Conservation (phyloP, 192 early-diverging fungal species). For the Linnemannia elongata region DNA sequence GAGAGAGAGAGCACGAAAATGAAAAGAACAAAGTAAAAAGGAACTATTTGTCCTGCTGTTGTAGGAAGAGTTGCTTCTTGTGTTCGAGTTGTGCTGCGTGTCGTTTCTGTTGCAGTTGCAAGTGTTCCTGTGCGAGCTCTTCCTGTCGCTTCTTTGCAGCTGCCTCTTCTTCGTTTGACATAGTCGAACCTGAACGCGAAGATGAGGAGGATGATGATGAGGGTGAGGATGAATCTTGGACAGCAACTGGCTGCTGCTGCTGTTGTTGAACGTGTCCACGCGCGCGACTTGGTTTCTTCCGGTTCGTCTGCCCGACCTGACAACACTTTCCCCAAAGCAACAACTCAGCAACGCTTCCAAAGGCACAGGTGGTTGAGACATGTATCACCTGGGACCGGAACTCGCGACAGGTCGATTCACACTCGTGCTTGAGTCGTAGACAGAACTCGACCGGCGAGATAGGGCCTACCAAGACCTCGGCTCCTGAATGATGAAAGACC, state of each 20-base stretch:
- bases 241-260: neutral
- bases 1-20: neutral
- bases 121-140: constrained; percentile 12
- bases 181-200: no score
- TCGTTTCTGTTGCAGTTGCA: constrained; percentile 19
- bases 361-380: constrained; percentile 28
- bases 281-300: neutral
- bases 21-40: neutral
- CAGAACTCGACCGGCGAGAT: constrained; percentile 39
- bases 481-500: constrained; percentile 30
- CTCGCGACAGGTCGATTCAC: constrained; percentile 41
- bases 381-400: constrained; percentile 20
- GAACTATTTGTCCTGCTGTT: neutral
- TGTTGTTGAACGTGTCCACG: neutral
- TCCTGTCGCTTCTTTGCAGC: neutral
- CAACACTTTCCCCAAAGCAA: constrained; percentile 51
- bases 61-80: neutral
- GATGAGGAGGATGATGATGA: no score
- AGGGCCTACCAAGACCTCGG: constrained; percentile 4
- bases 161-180: neutral
- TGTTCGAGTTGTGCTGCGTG: constrained; percentile 14
- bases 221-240: neutral
- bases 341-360: constrained; percentile 41
- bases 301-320: constrained; percentile 30
- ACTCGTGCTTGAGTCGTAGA: constrained; percentile 44